Evolutionary conservation across 768 basidiomycete genomes (phyloP).

Genomic region (Lactarius akahatsu): DNA sequence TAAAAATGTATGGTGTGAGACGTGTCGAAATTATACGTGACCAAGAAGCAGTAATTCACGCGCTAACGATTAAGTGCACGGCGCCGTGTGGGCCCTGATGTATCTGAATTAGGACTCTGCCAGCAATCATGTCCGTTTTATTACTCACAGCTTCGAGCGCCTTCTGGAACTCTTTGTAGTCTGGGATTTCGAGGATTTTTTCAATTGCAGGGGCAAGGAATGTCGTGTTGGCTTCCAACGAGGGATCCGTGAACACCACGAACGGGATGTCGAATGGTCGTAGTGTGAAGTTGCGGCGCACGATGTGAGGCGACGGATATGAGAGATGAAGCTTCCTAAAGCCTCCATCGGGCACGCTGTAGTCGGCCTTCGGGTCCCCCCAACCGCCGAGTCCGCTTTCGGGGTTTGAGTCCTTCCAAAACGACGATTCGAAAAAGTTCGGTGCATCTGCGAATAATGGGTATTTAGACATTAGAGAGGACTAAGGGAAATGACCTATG

Average conservation of each 20-base stretch:
- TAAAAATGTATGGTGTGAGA: slow-evolving; percentile 11
- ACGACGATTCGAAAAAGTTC: slow-evolving; percentile 29
- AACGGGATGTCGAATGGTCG: slow-evolving; percentile 33
- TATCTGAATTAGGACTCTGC: background rate
- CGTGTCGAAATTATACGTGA: background rate
- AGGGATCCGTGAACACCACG: slow-evolving; percentile 29
- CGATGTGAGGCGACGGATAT: slow-evolving; percentile 37
- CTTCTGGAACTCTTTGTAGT: slow-evolving; percentile 37
- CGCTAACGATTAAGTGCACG: slow-evolving; percentile 38
- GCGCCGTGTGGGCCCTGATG: slow-evolving; percentile 35
- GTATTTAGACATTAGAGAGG: background rate
- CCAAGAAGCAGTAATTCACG: slow-evolving; percentile 26
- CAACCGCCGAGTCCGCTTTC: slow-evolving; percentile 34
- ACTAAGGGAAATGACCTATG: slow-evolving; percentile 19
- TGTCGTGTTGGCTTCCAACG: slow-evolving; percentile 32
- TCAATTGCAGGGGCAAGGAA: slow-evolving; percentile 33
- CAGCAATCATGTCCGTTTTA: background rate
- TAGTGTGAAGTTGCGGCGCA: slow-evolving; percentile 39
- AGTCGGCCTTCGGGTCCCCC: slow-evolving; percentile 31
- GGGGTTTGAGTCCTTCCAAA: slow-evolving; percentile 32
- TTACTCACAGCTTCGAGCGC: slow-evolving; percentile 35
- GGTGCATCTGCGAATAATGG: slow-evolving; percentile 29
- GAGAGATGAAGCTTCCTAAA: slow-evolving; percentile 34
- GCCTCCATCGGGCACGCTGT: slow-evolving; percentile 34
- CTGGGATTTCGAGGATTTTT: slow-evolving; percentile 33